Base-by-base conservation (phyloP, 2,329 filamentous ascomycete species). In the Aspergillus ruber region DNA sequence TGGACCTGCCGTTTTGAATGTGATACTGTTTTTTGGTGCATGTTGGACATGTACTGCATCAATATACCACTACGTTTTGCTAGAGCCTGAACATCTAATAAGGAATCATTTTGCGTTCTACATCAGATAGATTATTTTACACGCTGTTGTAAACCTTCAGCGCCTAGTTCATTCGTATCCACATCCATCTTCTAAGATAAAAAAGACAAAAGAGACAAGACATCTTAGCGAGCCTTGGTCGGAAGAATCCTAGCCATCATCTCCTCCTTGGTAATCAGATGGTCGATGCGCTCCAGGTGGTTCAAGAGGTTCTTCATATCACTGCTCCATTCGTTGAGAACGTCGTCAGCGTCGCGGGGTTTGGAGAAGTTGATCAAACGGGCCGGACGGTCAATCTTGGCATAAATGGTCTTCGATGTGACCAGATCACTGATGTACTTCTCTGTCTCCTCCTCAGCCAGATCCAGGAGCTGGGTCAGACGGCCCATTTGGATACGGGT, bases 231-330 rank as follows among this genome's bases (percentile, higher is more conserved):
- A 49, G 63, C 68, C 55, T 69, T 70, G 46, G 58, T 56, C 60
- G 88, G 88, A 69, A 93, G 85, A 62, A 98, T 97, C 50, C 90
- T 81, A 36, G 93, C 93, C 93, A 98, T 98, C 93, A 98, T 98
- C 78, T 98, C 93, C 74, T 98, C 93, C 79, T 97, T 97, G 47
- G 94, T 98, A 64, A 98, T 98, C 62, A 98, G 78, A 70, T 98
- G 93, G 66, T 98, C 93, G 52, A 98, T 94, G 54, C 90, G 81
- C 77, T 95, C 90, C 64, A 95, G 66, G 47, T 91, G 73, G 9
- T 88, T 89, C 56, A 95, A 73, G 60, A 95, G 72, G 64, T 85
- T 90, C 84, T 93, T 95, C 89, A 95, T 97, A 71, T 96, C 95
- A 62, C 88, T 85, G 68, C 90, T 95, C 93, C 93, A 98, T 73